Percentiles rank a stretch among this genome's conserved stretches.
These are phyloP conservation scores for Eucalyptus erythrocorys DNA, from an alignment of 345 rosid species.

Conservation along the genomic window DNA sequence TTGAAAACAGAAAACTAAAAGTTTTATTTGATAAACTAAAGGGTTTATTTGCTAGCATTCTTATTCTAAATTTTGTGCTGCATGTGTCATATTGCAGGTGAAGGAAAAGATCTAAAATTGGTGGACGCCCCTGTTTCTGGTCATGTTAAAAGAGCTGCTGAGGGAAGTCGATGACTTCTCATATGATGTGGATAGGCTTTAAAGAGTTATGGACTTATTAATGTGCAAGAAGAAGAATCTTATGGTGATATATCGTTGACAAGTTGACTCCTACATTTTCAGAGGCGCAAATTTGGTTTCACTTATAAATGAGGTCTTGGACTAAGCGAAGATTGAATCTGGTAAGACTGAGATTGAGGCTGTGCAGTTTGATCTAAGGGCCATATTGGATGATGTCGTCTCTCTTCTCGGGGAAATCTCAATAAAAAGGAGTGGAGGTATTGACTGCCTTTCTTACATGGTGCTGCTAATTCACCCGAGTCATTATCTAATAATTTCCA, in stretches of 20 bases:
- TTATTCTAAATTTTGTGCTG: neutral
- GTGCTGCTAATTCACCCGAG: too few species aligned
- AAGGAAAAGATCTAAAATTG: constrained; percentile 66
- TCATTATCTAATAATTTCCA: too few species aligned
- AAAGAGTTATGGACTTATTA: constrained; percentile 62
- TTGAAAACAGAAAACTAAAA: too few species aligned
- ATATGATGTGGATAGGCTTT: constrained; percentile 31
- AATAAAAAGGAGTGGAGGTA: too few species aligned
- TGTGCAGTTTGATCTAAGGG: constrained; percentile 65
- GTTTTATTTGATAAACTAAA: neutral
- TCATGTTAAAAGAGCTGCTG: constrained; percentile 81
- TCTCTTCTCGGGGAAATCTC: too few species aligned
- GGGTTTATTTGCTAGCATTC: neutral
- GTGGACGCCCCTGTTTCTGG: constrained; percentile 98
- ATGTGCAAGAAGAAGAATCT: constrained; percentile 50
- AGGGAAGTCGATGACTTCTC: constrained; percentile 18
- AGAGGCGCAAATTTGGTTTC: constrained; percentile 46
- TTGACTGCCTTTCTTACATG: too few species aligned
- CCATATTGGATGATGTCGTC: constrained; percentile 80
- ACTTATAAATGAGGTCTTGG: constrained; percentile 77
- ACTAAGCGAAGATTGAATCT: constrained; percentile 89
- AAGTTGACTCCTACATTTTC: constrained; percentile 31
- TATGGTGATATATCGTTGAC: constrained; percentile 53
- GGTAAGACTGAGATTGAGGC: constrained; percentile 95
- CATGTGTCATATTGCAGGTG: constrained; percentile 23